Conservation (phyloP, 345 rosid genomes). For the Cardamine occulta region DNA sequence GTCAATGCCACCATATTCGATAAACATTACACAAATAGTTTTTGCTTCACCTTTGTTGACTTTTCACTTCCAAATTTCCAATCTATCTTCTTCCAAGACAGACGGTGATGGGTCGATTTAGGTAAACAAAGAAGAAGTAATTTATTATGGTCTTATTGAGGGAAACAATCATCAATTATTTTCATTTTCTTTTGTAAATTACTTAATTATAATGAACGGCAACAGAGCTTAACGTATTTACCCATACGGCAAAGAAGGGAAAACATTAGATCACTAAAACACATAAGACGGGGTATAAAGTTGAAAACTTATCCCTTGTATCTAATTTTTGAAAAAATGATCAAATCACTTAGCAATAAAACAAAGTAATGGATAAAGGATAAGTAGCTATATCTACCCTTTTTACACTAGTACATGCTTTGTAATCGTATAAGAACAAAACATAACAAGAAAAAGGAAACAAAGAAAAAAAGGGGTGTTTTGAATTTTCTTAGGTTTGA, state of each 20-base stretch:
- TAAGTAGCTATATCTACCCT: neutral
- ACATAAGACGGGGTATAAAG: neutral
- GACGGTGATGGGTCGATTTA: neutral
- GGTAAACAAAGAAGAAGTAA: neutral
- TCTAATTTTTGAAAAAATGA: neutral
- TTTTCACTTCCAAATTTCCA: neutral
- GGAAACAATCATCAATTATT: neutral
- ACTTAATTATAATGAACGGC: neutral
- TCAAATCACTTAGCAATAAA: neutral
- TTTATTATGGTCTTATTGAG: neutral
- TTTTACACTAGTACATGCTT: neutral
- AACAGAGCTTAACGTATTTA: neutral
- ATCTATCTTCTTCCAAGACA: slow-evolving; percentile 24
- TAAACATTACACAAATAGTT: neutral
- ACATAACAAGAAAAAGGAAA: neutral
- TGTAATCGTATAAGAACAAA: neutral
- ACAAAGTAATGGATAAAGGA: neutral
- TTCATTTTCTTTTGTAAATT: neutral
- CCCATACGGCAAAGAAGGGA: neutral
- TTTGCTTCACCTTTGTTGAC: neutral
- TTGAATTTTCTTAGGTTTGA: neutral
- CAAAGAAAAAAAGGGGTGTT: neutral
- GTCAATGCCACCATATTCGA: neutral
- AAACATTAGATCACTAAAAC: neutral
- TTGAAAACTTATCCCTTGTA: no score